Percentiles rank a stretch among this genome's conserved stretches.
These are phyloP conservation scores for Solanum tarapatanum DNA, from an alignment of 257 asterid species.

Conservation along the genomic window DNA sequence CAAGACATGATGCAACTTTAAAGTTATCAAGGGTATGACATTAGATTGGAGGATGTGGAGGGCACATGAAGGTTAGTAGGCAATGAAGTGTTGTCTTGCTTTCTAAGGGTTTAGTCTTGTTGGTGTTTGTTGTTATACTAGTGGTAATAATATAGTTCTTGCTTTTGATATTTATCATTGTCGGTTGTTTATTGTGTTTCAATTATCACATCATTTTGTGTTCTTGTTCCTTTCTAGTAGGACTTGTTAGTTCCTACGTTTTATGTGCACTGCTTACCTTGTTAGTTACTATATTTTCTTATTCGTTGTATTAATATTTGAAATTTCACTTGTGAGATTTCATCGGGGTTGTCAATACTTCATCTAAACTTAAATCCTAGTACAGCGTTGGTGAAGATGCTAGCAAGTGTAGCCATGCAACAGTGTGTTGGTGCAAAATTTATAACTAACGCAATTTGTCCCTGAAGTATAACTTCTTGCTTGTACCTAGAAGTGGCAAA, in stretches of 20 bases:
- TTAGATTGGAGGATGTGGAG: neutral
- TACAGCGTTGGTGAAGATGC: neutral
- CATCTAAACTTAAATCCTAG: neutral
- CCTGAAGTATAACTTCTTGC: neutral
- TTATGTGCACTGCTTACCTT: neutral
- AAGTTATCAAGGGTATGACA: neutral
- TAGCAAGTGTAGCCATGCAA: neutral
- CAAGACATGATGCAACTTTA: too few species aligned
- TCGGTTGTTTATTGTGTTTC: neutral
- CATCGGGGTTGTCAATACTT: neutral
- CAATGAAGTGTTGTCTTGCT: neutral
- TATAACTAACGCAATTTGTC: neutral
- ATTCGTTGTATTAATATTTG: too few species aligned
- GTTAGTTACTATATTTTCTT: neutral
- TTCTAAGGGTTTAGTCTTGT: neutral
- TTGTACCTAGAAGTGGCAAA: neutral
- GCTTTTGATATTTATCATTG: too few species aligned
- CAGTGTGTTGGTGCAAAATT: neutral
- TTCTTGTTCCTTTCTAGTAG: neutral
- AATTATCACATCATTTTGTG: neutral
- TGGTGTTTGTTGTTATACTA: neutral
- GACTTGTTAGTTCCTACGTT: neutral
- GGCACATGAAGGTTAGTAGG: neutral
- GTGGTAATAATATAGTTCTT: neutral
- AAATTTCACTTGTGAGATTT: neutral